Evolutionary conservation across 2,329 filamentous ascomycete species (phyloP).

Genomic region (Botrytis fragariae): DNA sequence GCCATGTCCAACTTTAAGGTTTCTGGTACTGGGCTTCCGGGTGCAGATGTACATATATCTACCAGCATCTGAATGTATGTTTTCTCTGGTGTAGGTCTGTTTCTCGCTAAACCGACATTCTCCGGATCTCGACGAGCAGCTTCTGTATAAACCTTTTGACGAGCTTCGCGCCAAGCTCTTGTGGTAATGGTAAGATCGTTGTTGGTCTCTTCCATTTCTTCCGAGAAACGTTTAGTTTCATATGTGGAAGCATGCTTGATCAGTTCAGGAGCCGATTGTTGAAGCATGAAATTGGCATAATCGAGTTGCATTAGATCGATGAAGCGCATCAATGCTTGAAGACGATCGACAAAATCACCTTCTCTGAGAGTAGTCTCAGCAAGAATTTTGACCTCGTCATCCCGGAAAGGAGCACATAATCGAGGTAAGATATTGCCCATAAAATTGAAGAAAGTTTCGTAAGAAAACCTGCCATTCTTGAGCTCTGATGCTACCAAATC

Average conservation of each 20-base stretch:
- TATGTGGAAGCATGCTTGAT: constrained; percentile 70
- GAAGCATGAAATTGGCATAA: constrained; percentile 77
- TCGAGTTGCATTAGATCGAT: constrained; percentile 77
- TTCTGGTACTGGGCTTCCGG: constrained; percentile 62
- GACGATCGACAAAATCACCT: constrained; percentile 69
- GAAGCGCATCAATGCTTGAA: constrained; percentile 71
- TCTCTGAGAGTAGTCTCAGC: constrained; percentile 58
- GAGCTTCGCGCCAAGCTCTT: constrained; percentile 63
- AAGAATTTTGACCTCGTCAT: constrained; percentile 69
- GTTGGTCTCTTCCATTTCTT: constrained; percentile 58
- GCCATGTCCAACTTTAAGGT: constrained; percentile 68
- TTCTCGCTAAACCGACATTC: constrained; percentile 58
- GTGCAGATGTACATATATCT: constrained; percentile 69
- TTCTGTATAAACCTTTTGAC: constrained; percentile 63
- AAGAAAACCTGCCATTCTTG: constrained; percentile 70
- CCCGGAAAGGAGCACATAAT: constrained; percentile 77
- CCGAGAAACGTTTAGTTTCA: constrained; percentile 68
- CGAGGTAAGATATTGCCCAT: constrained; percentile 74
- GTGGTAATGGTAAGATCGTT: constrained; percentile 59
- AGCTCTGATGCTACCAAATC: constrained; percentile 70
- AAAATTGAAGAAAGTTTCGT: constrained; percentile 74
- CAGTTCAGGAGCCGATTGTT: constrained; percentile 67
- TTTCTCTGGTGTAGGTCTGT: constrained; percentile 63
- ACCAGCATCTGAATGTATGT: constrained; percentile 75
- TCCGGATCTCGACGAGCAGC: constrained; percentile 67